Conservation (phyloP, 2,329 filamentous ascomycete species). For the Bipolaris zeicola region DNA sequence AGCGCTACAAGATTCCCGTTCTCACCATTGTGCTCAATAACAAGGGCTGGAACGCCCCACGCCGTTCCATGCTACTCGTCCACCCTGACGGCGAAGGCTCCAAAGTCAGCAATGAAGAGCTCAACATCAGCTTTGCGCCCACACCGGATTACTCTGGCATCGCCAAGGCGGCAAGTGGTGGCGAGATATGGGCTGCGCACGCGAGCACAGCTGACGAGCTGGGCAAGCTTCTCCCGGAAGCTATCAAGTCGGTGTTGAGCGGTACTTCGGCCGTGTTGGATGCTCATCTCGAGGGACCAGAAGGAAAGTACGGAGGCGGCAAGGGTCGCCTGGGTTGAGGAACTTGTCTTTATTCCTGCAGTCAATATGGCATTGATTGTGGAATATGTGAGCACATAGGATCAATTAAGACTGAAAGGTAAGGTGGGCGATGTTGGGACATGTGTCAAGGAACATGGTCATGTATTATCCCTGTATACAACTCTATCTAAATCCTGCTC, state of each 20-base stretch:
- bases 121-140: slow-evolving; percentile 70
- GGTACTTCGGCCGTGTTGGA: slow-evolving; percentile 68
- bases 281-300: slow-evolving; percentile 62
- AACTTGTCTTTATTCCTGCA: too few species aligned
- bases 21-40: slow-evolving; percentile 73
- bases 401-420: too few species aligned
- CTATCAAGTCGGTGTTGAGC: slow-evolving; percentile 62
- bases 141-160: slow-evolving; percentile 72
- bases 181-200: slow-evolving; percentile 65
- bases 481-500: not conserved
- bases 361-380: too few species aligned
- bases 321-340: slow-evolving; percentile 20
- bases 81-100: slow-evolving; percentile 68
- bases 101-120: slow-evolving; percentile 65
- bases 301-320: slow-evolving; percentile 58
- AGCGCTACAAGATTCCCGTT: slow-evolving; percentile 69
- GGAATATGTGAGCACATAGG: too few species aligned
- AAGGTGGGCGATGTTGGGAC: not conserved
- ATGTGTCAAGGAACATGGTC: not conserved
- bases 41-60: slow-evolving; percentile 72
- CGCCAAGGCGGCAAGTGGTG: slow-evolving; percentile 68
- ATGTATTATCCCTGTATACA: not conserved
- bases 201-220: slow-evolving; percentile 64
- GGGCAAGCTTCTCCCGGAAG: slow-evolving; percentile 59
- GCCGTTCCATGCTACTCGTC: slow-evolving; percentile 65